Percentiles rank a stretch among this genome's conserved stretches.
Conservation (phyloP, 83 land plant species). For the Thuja plicata region DNA sequence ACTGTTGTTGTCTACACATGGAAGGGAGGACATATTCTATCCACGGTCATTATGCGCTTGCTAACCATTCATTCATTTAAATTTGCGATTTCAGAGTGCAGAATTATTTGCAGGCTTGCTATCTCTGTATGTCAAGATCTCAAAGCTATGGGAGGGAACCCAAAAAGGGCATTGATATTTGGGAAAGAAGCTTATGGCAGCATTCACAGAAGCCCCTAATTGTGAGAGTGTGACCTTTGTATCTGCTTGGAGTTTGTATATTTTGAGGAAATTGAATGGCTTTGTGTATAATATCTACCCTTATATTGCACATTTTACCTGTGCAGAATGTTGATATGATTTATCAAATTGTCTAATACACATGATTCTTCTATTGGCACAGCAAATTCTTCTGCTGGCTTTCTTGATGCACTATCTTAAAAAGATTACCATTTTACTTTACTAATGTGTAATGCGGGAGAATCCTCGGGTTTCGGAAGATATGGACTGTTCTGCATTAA, state of each 20-base stretch:
- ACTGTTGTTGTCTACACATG: neutral
- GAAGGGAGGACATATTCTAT: neutral
- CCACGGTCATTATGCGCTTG: neutral
- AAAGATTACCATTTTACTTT: neutral
- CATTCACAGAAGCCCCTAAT: neutral
- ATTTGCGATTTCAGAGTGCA: slow-evolving; percentile 7
- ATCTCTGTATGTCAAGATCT: neutral
- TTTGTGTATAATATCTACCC: neutral
- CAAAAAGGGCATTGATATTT: slow-evolving; percentile 5
- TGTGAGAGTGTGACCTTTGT: neutral
- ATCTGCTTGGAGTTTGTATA: slow-evolving; percentile 14
- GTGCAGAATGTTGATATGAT: neutral
- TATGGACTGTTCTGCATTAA: neutral
- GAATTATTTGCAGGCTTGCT: slow-evolving; percentile 4
- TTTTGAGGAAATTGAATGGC: slow-evolving; percentile 11
- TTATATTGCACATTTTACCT: neutral
- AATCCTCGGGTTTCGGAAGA: neutral
- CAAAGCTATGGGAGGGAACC: neutral
- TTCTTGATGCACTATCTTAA: neutral
- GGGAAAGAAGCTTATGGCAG: slow-evolving; percentile 4
- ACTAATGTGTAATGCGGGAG: neutral
- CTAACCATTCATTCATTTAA: neutral
- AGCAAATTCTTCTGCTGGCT: neutral
- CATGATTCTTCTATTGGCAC: neutral
- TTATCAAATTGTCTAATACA: neutral